A percentile compares a stretch with the other conserved stretches of the same genome.
phyloP scores from a whole-genome alignment of 75 land plant species.

The Cunninghamia lanceolata region DNA sequence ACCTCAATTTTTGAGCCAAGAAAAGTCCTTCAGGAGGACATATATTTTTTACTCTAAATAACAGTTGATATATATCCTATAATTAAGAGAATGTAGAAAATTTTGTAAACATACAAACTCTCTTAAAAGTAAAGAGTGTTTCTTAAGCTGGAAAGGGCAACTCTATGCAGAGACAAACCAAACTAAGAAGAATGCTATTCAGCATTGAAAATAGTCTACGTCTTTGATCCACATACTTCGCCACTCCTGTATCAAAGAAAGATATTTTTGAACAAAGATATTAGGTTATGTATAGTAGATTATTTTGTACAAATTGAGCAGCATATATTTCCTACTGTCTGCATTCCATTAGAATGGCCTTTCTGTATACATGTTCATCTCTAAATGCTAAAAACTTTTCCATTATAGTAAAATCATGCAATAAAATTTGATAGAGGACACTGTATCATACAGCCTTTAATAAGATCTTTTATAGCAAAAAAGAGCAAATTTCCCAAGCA shows the following conservation, averaged over 20 bases:
- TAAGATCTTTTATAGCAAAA: not conserved
- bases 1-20: not conserved
- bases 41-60: not conserved
- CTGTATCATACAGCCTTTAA: not conserved
- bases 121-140: not conserved
- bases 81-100: not conserved
- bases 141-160: not conserved
- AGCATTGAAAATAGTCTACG: constrained; percentile 48
- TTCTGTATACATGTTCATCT: not conserved
- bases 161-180: constrained; percentile 32
- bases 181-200: constrained; percentile 67
- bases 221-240: constrained; percentile 55
- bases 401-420: not conserved
- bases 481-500: not conserved
- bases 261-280: not conserved
- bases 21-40: not conserved
- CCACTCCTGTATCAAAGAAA: constrained; percentile 37
- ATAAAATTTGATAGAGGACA: not conserved
- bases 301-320: not conserved
- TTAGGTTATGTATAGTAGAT: not conserved
- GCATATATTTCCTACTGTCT: not conserved
- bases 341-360: not conserved
- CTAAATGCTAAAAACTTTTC: not conserved
- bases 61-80: not conserved
- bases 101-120: not conserved